A percentile compares a stretch with the other conserved stretches of the same genome.
phyloP scores from a whole-genome alignment of 2,329 filamentous ascomycete species.

The Teratosphaeriaceae sp. region DNA sequence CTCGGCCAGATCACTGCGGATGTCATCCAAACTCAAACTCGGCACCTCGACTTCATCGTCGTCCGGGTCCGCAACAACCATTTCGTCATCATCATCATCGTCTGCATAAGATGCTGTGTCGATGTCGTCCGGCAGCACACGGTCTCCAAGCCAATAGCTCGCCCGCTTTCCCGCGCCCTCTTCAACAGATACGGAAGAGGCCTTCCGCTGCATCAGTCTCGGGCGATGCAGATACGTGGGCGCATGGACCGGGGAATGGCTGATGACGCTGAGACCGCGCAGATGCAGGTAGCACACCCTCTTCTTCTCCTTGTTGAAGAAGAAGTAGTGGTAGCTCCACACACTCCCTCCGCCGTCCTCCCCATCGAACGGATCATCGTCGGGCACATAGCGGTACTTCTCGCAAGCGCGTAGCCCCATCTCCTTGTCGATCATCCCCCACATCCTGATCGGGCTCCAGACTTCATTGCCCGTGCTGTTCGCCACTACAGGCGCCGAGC shows the following conservation, averaged over 20 bases:
- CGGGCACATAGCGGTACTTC: conserved; percentile 82
- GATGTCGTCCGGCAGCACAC: conserved; percentile 28
- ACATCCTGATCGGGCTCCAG: conserved; percentile 89
- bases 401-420: conserved; percentile 88
- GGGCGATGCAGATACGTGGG: conserved; percentile 40
- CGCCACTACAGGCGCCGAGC: conserved; percentile 19
- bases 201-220: conserved; percentile 20
- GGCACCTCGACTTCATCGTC: conserved; percentile 30
- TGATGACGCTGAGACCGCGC: conserved; percentile 75
- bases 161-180: conserved; percentile 70
- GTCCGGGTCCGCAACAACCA: conserved; percentile 17
- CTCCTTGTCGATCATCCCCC: conserved; percentile 87
- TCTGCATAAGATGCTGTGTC: conserved; percentile 20
- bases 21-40: conserved; percentile 29
- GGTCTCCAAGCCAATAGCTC: conserved; percentile 79
- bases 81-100: conserved; percentile 29
- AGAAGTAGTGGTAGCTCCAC: conserved; percentile 95
- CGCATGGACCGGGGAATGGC: conserved; percentile 48
- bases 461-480: conserved; percentile 29
- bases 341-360: conserved; percentile 72
- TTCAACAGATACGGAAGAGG: conserved; percentile 31
- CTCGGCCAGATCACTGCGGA: conserved; percentile 27
- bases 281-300: conserved; percentile 92
- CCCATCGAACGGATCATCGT: conserved; percentile 84
- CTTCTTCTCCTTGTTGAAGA: conserved; percentile 90